Percentiles rank a stretch among this genome's conserved stretches.
Conservation (phyloP, 495 filamentous ascomycete genomes). For the Aspergillus panamensis region DNA sequence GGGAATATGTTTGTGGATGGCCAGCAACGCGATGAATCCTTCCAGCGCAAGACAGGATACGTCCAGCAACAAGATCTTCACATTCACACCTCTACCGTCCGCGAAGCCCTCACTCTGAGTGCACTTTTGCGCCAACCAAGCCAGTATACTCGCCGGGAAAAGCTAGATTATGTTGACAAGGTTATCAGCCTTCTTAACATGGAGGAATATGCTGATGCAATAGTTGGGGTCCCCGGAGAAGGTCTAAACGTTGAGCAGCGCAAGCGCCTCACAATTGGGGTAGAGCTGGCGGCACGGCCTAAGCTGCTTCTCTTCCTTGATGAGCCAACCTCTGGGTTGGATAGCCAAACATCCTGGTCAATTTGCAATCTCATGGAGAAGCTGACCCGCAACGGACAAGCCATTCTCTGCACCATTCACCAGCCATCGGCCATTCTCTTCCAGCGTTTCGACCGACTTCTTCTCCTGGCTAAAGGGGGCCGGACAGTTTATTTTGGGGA, state of each 20-base stretch:
- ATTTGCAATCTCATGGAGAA: conserved; percentile 73
- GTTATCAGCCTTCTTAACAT: conserved; percentile 90
- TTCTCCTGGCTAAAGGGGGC: conserved; percentile 71
- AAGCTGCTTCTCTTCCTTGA: conserved; percentile 80
- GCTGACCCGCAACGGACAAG: conserved; percentile 73
- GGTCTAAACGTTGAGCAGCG: conserved; percentile 82
- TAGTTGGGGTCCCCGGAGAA: conserved; percentile 31
- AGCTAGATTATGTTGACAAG: conserved; percentile 85
- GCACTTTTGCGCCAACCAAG: conserved; percentile 80
- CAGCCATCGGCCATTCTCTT: conserved; percentile 86
- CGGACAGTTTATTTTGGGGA: conserved; percentile 73
- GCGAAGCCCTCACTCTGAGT: conserved; percentile 76
- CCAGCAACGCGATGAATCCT: conserved; percentile 59
- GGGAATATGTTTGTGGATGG: conserved; percentile 55
- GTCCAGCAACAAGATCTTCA: conserved; percentile 94
- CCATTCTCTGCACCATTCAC: conserved; percentile 86
- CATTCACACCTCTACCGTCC: conserved; percentile 74
- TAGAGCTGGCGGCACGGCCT: conserved; percentile 79
- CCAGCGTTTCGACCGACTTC: conserved; percentile 77
- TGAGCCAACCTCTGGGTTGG: conserved; percentile 80
- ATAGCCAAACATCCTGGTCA: conserved; percentile 79
- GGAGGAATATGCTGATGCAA: conserved; percentile 42
- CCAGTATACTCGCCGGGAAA: conserved; percentile 65
- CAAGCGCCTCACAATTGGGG: conserved; percentile 79
- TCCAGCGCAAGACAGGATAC: conserved; percentile 92